phyloP scores from a whole-genome alignment of 2,329 filamentous ascomycete species.

The Xylariaceae sp. region DNA sequence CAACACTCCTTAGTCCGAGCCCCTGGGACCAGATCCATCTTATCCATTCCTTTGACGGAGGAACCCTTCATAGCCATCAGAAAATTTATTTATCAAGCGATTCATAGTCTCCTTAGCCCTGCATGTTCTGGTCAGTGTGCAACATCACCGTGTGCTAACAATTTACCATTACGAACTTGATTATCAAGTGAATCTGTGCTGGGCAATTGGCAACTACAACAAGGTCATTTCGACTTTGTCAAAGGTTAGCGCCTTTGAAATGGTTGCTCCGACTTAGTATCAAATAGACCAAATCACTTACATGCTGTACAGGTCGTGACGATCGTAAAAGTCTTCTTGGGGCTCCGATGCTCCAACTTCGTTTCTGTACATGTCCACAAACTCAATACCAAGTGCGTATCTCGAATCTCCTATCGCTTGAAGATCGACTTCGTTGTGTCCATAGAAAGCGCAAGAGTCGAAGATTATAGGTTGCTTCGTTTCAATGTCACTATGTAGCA shows the following conservation, averaged over 20 bases:
- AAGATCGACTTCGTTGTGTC: slow-evolving; percentile 28
- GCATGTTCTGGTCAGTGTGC: not conserved
- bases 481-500: slow-evolving; percentile 15
- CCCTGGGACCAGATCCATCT: no score
- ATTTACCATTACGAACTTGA: not conserved
- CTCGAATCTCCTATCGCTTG: slow-evolving; percentile 17
- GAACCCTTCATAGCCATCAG: slow-evolving; percentile 2
- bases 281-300: slow-evolving; percentile 12
- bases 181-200: not conserved
- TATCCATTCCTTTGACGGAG: not conserved
- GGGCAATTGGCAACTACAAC: slow-evolving; percentile 4
- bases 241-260: not conserved
- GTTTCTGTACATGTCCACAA: slow-evolving; percentile 16
- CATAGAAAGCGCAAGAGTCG: slow-evolving; percentile 29
- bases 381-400: slow-evolving; percentile 15
- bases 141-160: not conserved
- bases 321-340: slow-evolving; percentile 28
- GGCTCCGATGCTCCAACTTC: slow-evolving; percentile 27
- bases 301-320: slow-evolving; percentile 28
- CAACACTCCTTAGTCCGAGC: no score
- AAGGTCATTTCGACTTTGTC: not conserved
- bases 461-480: slow-evolving; percentile 26
- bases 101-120: slow-evolving; percentile 4
- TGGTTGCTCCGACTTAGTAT: not conserved
- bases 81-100: not conserved